A percentile compares a stretch with the other conserved stretches of the same genome.
Evolutionary conservation across 2,329 filamentous ascomycete genomes (phyloP).

Genomic region (Teratosphaeria destructans): DNA sequence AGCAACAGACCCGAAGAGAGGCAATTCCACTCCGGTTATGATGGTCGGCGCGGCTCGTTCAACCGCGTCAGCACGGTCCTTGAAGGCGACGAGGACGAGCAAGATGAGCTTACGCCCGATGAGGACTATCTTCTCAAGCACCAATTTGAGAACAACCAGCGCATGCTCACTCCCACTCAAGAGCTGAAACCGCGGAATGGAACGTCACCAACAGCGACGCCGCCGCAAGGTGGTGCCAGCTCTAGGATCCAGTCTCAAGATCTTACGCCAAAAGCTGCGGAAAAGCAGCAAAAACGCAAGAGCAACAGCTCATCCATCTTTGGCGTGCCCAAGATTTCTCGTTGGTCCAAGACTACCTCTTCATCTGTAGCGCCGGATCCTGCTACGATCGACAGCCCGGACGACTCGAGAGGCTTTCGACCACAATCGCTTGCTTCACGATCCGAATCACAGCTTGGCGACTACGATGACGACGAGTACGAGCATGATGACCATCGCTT

Average conservation of each 20-base stretch:
- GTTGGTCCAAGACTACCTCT: slow-evolving; percentile 94
- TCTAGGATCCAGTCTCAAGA: slow-evolving; percentile 55
- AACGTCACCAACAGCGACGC: slow-evolving; percentile 31
- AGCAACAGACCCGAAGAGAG: slow-evolving; percentile 19
- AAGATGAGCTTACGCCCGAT: slow-evolving; percentile 44
- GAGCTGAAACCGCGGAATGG: slow-evolving; percentile 34
- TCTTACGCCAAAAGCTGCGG: slow-evolving; percentile 64
- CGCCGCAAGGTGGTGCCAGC: slow-evolving; percentile 41
- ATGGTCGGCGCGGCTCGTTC: slow-evolving; percentile 48
- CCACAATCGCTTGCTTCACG: slow-evolving; percentile 58
- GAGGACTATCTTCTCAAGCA: slow-evolving; percentile 37
- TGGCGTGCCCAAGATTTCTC: slow-evolving; percentile 69
- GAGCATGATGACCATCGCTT: slow-evolving; percentile 50
- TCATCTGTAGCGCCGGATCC: slow-evolving; percentile 58
- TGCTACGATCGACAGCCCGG: slow-evolving; percentile 19
- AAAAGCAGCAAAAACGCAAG: slow-evolving; percentile 80
- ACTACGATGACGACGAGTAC: slow-evolving; percentile 41
- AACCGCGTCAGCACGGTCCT: slow-evolving; percentile 84
- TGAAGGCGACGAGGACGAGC: slow-evolving; percentile 70
- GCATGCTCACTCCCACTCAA: slow-evolving; percentile 50
- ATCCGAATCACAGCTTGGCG: slow-evolving; percentile 56
- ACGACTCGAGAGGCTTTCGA: slow-evolving; percentile 26
- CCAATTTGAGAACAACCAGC: slow-evolving; percentile 50
- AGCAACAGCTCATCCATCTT: slow-evolving; percentile 72
- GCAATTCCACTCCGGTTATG: slow-evolving; percentile 40